These are phyloP conservation scores for Spergularia marina DNA, from an alignment of 148 eudicot species.

Conservation along the genomic window DNA sequence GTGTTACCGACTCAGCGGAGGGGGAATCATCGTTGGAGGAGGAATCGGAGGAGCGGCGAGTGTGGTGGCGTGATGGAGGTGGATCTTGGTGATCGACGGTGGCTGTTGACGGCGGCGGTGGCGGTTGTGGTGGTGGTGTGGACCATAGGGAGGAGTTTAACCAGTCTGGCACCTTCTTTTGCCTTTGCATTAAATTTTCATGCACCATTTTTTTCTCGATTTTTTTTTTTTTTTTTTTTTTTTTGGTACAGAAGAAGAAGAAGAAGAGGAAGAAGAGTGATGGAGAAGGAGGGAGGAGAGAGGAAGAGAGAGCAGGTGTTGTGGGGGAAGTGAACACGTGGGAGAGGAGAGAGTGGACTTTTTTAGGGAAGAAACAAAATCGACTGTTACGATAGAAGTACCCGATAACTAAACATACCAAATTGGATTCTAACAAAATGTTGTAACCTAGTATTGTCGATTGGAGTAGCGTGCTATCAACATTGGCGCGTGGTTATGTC, in stretches of 20 bases:
- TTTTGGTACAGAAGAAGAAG: neutral
- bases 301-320: neutral
- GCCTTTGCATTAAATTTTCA: conserved; percentile 24
- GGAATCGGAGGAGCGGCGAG: conserved; percentile 24
- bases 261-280: neutral
- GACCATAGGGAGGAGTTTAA: conserved; percentile 93
- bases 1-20: conserved; percentile 31
- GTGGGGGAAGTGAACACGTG: conserved; percentile 7
- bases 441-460: too few species aligned
- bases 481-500: too few species aligned
- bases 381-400: too few species aligned
- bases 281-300: neutral
- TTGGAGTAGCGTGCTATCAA: too few species aligned
- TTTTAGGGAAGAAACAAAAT: too few species aligned
- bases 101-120: conserved; percentile 3
- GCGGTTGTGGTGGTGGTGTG: conserved; percentile 36
- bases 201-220: conserved; percentile 42
- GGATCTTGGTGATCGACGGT: conserved; percentile 8
- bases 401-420: too few species aligned
- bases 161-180: conserved; percentile 74
- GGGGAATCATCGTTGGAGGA: conserved; percentile 16
- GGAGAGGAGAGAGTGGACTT: neutral
- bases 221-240: neutral
- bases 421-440: too few species aligned
- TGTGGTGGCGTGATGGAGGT: neutral